Percentiles rank a stretch among this genome's conserved stretches.
Conservation (phyloP, 2,329 filamentous ascomycete species). For the Bipolaris zeicola region DNA sequence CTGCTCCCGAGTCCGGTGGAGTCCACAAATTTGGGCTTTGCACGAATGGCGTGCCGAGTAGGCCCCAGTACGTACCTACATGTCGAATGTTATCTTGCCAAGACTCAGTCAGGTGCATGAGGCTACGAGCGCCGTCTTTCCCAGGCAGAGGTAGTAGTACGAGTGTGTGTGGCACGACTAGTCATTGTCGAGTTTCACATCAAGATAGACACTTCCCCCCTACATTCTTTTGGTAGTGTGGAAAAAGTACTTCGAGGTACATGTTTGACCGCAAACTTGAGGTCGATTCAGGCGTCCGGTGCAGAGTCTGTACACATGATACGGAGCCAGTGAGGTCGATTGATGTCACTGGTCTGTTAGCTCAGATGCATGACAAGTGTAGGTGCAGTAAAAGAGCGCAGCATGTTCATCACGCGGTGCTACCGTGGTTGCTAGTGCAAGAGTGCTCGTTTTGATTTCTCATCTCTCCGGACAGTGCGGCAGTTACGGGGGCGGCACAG, state of each 20-base stretch:
- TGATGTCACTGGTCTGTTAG: constrained; percentile 4
- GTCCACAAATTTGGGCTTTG: neutral
- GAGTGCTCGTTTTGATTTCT: too few relatives aligned
- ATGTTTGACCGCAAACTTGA: neutral
- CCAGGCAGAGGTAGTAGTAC: too few relatives aligned
- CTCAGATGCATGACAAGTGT: constrained; percentile 2
- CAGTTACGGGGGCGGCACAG: neutral
- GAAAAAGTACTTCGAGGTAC: neutral
- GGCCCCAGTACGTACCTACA: neutral
- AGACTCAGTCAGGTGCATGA: neutral
- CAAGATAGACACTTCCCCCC: neutral
- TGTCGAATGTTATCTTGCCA: neutral
- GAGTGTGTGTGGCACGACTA: too few relatives aligned
- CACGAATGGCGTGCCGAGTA: neutral
- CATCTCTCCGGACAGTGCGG: too few relatives aligned
- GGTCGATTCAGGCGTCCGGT: neutral
- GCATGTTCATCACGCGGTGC: constrained; percentile 6
- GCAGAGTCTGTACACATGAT: constrained; percentile 3
- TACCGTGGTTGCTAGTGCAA: constrained; percentile 1
- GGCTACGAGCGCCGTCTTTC: too few relatives aligned
- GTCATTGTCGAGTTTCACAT: too few relatives aligned
- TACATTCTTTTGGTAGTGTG: neutral
- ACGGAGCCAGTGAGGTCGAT: neutral
- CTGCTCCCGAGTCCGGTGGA: neutral
- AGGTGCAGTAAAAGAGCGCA: constrained; percentile 2